These are phyloP conservation scores for Rhizodiscina lignyota DNA, from an alignment of 495 filamentous ascomycete species.

Conservation along the genomic window DNA sequence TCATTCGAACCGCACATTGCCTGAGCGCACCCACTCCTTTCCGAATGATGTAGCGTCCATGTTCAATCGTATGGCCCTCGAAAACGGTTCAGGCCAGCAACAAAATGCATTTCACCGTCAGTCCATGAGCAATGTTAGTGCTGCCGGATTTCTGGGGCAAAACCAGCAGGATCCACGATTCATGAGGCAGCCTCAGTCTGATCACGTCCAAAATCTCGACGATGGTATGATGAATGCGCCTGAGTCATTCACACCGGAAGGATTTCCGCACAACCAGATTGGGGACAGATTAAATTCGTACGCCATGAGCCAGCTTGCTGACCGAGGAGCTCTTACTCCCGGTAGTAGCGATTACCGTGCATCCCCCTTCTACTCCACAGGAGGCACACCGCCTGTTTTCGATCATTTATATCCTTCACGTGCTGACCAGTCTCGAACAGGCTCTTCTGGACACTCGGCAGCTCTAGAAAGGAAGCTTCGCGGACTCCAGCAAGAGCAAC, in stretches of 20 bases:
- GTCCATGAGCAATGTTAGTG: too few species aligned
- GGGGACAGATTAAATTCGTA: background rate
- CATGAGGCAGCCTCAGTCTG: too few species aligned
- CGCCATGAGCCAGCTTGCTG: background rate
- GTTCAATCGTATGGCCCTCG: constrained; percentile 7
- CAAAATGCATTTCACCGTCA: too few species aligned
- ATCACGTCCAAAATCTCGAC: constrained; percentile 8
- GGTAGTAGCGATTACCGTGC: constrained; percentile 12
- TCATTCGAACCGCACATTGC: constrained; percentile 17
- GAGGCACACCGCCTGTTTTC: constrained; percentile 21
- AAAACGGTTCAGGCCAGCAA: constrained; percentile 6
- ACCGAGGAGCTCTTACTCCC: constrained; percentile 11
- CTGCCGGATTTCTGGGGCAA: too few species aligned
- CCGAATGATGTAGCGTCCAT: constrained; percentile 19
- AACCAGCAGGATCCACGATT: too few species aligned
- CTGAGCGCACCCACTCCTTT: constrained; percentile 21
- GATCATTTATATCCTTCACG: constrained; percentile 14
- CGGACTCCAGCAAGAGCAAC: constrained; percentile 30
- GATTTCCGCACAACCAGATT: constrained; percentile 10
- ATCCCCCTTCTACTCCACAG: constrained; percentile 20
- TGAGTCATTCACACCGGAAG: constrained; percentile 15
- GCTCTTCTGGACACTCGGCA: constrained; percentile 24
- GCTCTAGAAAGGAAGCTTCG: constrained; percentile 33
- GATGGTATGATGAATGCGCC: background rate
- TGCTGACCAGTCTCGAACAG: constrained; percentile 25